These are phyloP conservation scores for Penicillium steckii DNA, from an alignment of 495 filamentous ascomycete species.

Conservation along the genomic window DNA sequence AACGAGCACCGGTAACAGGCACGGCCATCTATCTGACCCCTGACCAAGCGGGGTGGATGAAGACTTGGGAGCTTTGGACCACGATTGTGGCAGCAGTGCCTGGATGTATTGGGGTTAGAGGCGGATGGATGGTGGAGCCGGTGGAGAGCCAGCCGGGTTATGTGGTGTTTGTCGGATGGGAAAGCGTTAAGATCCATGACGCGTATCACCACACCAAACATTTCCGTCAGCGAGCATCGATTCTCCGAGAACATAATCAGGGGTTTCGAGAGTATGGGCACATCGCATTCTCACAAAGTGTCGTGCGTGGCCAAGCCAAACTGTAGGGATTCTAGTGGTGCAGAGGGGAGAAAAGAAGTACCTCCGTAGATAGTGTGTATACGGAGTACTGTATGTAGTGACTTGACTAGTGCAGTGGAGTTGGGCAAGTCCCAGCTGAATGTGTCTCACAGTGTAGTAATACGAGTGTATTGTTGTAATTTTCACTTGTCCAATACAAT, in stretches of 20 bases:
- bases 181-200: conserved; percentile 23
- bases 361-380: too few species aligned
- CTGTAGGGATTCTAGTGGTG: conserved; percentile 1
- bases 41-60: conserved; percentile 15
- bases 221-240: conserved; percentile 17
- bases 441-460: too few species aligned
- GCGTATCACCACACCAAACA: conserved; percentile 23
- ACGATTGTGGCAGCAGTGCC: conserved; percentile 19
- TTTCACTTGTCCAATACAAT: not conserved
- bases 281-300: conserved; percentile 20
- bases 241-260: conserved; percentile 20
- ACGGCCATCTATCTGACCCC: conserved; percentile 22
- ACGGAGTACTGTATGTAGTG: too few species aligned
- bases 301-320: conserved; percentile 2
- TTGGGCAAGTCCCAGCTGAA: too few species aligned
- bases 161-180: conserved; percentile 26
- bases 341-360: not conserved
- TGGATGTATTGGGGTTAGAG: conserved; percentile 23
- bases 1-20: conserved; percentile 16
- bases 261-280: conserved; percentile 25
- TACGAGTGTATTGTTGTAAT: too few species aligned
- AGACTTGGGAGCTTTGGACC: conserved; percentile 27
- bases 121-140: conserved; percentile 27
- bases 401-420: too few species aligned
- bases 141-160: conserved; percentile 17